phyloP scores from a whole-genome alignment of 2,329 filamentous ascomycete species.

The Helotiales sp. region DNA sequence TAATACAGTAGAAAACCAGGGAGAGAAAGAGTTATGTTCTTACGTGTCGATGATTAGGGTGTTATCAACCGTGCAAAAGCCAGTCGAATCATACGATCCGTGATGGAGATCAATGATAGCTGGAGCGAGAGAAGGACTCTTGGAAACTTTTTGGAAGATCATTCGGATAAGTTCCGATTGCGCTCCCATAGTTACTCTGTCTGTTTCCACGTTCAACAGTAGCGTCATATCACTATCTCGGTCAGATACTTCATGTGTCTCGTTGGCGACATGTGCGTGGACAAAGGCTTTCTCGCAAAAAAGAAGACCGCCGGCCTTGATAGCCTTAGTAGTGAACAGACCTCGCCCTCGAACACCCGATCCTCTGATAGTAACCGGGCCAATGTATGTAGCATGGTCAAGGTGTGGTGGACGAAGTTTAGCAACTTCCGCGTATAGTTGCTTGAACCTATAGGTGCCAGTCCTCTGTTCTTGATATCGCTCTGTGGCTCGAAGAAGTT shows the following conservation, averaged over 20 bases:
- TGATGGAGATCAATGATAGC: slow-evolving; percentile 30
- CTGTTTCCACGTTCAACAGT: slow-evolving; percentile 40
- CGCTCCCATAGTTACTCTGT: slow-evolving; percentile 37
- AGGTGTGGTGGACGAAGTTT: slow-evolving; percentile 41
- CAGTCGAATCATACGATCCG: not conserved
- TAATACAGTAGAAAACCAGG: slow-evolving; percentile 8
- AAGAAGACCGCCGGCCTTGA: slow-evolving; percentile 51
- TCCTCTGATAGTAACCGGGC: slow-evolving; percentile 41
- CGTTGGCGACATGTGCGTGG: slow-evolving; percentile 37
- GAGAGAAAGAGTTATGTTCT: not conserved
- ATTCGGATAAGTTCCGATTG: slow-evolving; percentile 43
- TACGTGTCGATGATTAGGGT: not conserved
- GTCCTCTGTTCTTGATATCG: slow-evolving; percentile 41
- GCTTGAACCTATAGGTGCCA: slow-evolving; percentile 27
- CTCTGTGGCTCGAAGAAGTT: slow-evolving; percentile 33
- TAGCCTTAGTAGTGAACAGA: slow-evolving; percentile 48
- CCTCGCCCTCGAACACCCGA: slow-evolving; percentile 47
- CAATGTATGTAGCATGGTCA: slow-evolving; percentile 48
- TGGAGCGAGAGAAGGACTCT: slow-evolving; percentile 38
- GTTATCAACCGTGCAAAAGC: not conserved
- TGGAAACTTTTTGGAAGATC: slow-evolving; percentile 46
- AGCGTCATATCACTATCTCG: slow-evolving; percentile 34
- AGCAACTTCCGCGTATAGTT: slow-evolving; percentile 37
- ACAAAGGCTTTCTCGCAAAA: slow-evolving; percentile 57
- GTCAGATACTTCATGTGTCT: slow-evolving; percentile 14